These are phyloP conservation scores for Hygrophorus russula DNA, from an alignment of 768 basidiomycete genomes.

Conservation along the genomic window DNA sequence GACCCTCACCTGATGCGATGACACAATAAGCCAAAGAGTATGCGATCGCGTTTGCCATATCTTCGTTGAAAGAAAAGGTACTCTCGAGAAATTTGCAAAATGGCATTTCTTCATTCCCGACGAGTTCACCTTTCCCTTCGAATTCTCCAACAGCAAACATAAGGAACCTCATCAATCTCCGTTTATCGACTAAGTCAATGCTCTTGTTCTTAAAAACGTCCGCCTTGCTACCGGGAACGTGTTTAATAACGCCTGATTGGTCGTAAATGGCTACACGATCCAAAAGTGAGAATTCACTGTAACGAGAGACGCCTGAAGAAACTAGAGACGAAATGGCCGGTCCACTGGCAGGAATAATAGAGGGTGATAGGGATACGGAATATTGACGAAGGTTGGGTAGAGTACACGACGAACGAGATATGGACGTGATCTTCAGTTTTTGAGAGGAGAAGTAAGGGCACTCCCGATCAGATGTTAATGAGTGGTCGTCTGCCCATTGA, in stretches of 20 bases:
- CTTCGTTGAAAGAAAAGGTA: constrained; percentile 49
- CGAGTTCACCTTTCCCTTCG: constrained; percentile 47
- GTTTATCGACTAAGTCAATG: constrained; percentile 73
- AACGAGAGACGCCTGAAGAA: constrained; percentile 75
- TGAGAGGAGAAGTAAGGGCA: constrained; percentile 4
- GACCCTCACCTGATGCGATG: constrained; percentile 40
- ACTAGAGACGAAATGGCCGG: constrained; percentile 71
- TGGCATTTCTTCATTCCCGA: constrained; percentile 39
- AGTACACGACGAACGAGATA: constrained; percentile 30
- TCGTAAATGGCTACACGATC: constrained; percentile 57
- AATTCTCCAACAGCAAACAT: constrained; percentile 72
- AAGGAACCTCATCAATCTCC: constrained; percentile 86
- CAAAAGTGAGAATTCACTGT: constrained; percentile 83
- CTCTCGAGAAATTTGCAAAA: constrained; percentile 57
- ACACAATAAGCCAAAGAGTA: constrained; percentile 72
- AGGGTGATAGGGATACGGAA: constrained; percentile 75
- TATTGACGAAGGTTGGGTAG: constrained; percentile 62
- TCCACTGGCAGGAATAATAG: constrained; percentile 71
- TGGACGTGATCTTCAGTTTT: constrained; percentile 24
- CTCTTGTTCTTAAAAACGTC: constrained; percentile 82
- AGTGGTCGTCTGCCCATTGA: constrained; percentile 45
- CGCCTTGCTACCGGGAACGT: constrained; percentile 85
- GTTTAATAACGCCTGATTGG: constrained; percentile 32
- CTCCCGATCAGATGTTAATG: constrained; percentile 10
- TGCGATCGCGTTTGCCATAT: constrained; percentile 48